phyloP scores from a whole-genome alignment of 176 grass and related monocot species.

The Oryza punctata region DNA sequence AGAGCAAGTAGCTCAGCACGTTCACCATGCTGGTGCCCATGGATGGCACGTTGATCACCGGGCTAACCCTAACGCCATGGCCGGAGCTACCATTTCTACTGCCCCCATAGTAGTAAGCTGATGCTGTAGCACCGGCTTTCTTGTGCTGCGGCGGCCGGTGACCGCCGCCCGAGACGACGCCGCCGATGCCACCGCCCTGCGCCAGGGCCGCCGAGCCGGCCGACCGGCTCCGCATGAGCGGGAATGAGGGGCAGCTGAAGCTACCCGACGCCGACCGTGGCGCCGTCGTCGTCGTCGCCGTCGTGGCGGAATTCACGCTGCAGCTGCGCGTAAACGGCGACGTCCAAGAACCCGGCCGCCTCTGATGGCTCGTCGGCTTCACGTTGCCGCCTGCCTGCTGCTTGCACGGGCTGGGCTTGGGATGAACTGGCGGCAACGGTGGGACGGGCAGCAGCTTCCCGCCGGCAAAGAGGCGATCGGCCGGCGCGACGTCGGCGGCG shows the following conservation, averaged over 20 bases:
- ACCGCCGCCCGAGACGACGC: not conserved
- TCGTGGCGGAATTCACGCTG: slow-evolving; percentile 45
- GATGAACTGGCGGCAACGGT: slow-evolving; percentile 18
- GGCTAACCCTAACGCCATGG: slow-evolving; percentile 50
- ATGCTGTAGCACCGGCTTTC: not conserved
- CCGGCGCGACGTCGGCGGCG: slow-evolving; percentile 45
- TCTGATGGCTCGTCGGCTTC: not conserved
- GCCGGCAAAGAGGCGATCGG: slow-evolving; percentile 55
- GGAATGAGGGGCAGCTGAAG: slow-evolving; percentile 45
- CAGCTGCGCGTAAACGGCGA: slow-evolving; percentile 50
- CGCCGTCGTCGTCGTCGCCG: not conserved
- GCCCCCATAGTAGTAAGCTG: slow-evolving; percentile 39
- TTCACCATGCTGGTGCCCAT: slow-evolving; percentile 39
- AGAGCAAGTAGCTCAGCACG: slow-evolving; percentile 51
- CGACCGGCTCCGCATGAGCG: slow-evolving; percentile 55
- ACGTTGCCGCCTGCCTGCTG: not conserved
- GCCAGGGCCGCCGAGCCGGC: slow-evolving; percentile 26
- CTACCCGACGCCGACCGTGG: slow-evolving; percentile 24
- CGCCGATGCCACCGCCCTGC: not conserved
- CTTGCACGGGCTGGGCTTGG: not conserved
- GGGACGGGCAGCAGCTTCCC: slow-evolving; percentile 58
- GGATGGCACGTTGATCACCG: slow-evolving; percentile 56
- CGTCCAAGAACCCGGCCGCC: not conserved
- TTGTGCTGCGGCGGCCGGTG: not conserved
- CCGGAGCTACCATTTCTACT: not conserved